Base-by-base conservation (phyloP, 1,139 yeast genomes). In the Meyerozyma carpophila region DNA sequence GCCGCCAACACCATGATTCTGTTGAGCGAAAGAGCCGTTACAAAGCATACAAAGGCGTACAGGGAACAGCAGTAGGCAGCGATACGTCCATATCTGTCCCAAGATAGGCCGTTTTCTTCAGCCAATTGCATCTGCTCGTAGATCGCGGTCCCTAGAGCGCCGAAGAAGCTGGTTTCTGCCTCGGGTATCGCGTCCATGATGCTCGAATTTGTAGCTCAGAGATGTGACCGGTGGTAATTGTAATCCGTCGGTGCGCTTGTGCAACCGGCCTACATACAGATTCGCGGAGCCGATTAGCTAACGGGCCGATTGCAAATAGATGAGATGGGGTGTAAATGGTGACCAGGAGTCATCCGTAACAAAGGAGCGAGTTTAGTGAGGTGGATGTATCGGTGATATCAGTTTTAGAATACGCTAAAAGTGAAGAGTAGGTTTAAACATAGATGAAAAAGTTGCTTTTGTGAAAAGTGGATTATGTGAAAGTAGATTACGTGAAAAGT, bases 21-120 rank as follows among this genome's bases (percentile, higher is more conserved):
- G 36, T 50, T 50, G 21, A 52, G 44, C 14, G 50, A 18, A 11
- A 52, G 45, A 5, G 53, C 52, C 43, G 51, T 47, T 13, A 50
- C n/a, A 31, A 52, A 42, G 25, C 52, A 49, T 32, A 44, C 24
- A 24, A 48, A 32, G 2, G 53, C 55, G 32, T 52, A 52, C 10
- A 38, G 28, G 28, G 50, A 47, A 10, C 47, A 49, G 34, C 46
- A 45, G 32, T 48, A 52, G 0, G 49, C 43, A 21, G 46, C 43
- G 2, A 46, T 29, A 14, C 44, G 32, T n/a, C 50, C 49, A 29
- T 48, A 45, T 13, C 55, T 46, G 34, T 44, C 46, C 48, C 47
- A 43, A 9, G 40, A 32, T 8, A 45, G 36, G 8, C 44, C 47
- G 4, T 39, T 16, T 8, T 43, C 42, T 14, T 43, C 44, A n/a